Evolutionary conservation across 805 yeast species (phyloP).

Genomic region (Yarrowia yakushimensis): DNA sequence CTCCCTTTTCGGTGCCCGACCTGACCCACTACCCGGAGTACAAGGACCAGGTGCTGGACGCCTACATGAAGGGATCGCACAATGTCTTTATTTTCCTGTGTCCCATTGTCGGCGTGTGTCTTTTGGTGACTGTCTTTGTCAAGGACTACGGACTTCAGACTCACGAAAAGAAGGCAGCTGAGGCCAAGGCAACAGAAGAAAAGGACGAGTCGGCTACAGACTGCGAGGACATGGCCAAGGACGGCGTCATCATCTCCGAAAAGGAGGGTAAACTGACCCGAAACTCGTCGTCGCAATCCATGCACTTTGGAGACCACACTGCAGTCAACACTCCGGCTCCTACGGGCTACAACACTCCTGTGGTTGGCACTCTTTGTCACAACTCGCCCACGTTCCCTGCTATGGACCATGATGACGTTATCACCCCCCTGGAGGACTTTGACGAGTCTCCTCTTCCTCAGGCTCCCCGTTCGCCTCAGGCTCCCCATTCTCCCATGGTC

Average conservation of each 20-base stretch:
- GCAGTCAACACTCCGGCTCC: conserved; percentile 23
- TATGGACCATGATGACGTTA: background rate
- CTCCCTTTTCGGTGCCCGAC: conserved; percentile 28
- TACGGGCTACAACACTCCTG: conserved; percentile 14
- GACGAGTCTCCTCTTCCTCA: background rate
- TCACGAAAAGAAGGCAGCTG: conserved; percentile 3
- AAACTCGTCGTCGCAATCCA: background rate
- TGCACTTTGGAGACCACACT: conserved; percentile 5
- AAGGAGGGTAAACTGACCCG: background rate
- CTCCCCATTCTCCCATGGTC: background rate
- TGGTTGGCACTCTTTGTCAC: conserved; percentile 16
- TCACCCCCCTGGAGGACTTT: background rate
- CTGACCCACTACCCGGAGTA: conserved; percentile 7
- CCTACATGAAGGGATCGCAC: conserved; percentile 28
- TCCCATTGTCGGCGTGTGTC: conserved; percentile 26
- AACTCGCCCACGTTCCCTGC: background rate
- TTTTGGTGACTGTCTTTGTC: conserved; percentile 27
- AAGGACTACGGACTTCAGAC: conserved; percentile 28
- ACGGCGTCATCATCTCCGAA: background rate
- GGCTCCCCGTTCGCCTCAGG: no score
- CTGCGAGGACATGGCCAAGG: background rate
- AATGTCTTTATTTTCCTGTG: conserved; percentile 27
- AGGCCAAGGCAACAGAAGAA: background rate
- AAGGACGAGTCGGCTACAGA: background rate
- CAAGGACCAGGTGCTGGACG: conserved; percentile 27